These are phyloP conservation scores for Papiliotrema terrestris DNA, from an alignment of 1,284 basidiomycete species.

Conservation along the genomic window DNA sequence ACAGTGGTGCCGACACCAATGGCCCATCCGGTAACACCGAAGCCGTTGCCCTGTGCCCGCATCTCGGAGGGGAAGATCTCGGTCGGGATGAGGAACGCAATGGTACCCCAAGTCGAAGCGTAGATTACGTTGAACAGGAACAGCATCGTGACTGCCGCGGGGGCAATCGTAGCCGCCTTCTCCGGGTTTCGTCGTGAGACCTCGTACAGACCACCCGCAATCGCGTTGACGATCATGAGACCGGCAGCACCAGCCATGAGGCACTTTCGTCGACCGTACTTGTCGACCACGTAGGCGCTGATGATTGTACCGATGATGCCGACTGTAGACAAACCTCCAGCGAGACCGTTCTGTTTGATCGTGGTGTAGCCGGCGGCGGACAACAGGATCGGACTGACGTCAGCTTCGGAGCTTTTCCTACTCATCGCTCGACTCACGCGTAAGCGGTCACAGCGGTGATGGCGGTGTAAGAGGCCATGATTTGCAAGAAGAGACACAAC, in stretches of 20 bases:
- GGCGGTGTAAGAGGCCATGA: constrained; percentile 25
- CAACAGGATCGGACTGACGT: constrained; percentile 15
- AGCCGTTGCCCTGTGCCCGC: constrained; percentile 36
- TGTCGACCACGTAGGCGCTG: constrained; percentile 38
- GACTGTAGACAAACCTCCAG: constrained; percentile 26
- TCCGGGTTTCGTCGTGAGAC: constrained; percentile 14
- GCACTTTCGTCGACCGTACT: constrained; percentile 39
- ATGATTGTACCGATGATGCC: constrained; percentile 30
- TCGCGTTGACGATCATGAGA: constrained; percentile 34
- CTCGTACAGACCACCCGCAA: constrained; percentile 32
- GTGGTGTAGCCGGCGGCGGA: constrained; percentile 24
- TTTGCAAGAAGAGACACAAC: constrained; percentile 28
- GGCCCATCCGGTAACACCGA: constrained; percentile 45
- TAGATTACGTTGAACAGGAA: constrained; percentile 49
- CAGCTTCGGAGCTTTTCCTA: too few species aligned
- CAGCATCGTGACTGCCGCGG: constrained; percentile 43
- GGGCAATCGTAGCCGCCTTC: constrained; percentile 15
- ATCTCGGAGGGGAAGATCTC: constrained; percentile 49
- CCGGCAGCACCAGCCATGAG: constrained; percentile 41
- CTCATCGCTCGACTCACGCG: not conserved
- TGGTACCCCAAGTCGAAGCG: constrained; percentile 28
- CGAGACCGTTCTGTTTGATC: constrained; percentile 25
- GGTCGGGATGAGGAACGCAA: constrained; percentile 48
- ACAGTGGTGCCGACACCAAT: constrained; percentile 34
- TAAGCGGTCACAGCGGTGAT: constrained; percentile 25